These are phyloP conservation scores for Termitomyces sp. DNA, from an alignment of 768 basidiomycete genomes.

Conservation along the genomic window DNA sequence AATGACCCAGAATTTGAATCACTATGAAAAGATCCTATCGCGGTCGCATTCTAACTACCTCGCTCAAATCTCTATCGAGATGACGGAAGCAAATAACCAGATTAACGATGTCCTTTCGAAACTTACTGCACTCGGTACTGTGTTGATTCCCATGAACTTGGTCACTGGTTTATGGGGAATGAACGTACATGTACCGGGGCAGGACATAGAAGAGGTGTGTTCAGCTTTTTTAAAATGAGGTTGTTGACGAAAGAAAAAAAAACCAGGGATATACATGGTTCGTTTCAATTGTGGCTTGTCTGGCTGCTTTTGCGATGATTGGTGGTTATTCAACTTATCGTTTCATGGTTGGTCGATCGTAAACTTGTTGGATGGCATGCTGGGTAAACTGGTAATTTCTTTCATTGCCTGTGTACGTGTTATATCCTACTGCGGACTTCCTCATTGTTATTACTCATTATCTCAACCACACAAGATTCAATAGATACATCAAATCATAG, in stretches of 20 bases:
- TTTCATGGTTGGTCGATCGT: constrained; percentile 52
- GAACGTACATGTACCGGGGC: constrained; percentile 96
- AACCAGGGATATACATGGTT: constrained; percentile 73
- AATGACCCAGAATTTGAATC: constrained; percentile 99
- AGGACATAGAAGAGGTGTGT: constrained; percentile 42
- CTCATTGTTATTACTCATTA: background rate
- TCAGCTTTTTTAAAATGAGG: background rate
- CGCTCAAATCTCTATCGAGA: constrained; percentile 99
- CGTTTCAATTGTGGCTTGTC: constrained; percentile 71
- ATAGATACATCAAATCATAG: background rate
- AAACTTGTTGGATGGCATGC: background rate
- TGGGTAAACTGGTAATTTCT: background rate
- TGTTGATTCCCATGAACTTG: constrained; percentile 95
- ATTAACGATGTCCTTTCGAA: constrained; percentile 99
- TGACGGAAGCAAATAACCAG: constrained; percentile 99
- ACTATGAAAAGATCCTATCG: constrained; percentile 99
- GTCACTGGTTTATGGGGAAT: constrained; percentile 98
- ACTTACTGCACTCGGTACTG: constrained; percentile 94
- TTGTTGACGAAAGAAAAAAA: constrained; percentile 14
- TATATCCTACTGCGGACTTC: background rate
- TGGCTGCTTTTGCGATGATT: constrained; percentile 76
- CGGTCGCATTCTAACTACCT: constrained; percentile 99
- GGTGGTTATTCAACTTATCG: constrained; percentile 78
- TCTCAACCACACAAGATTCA: background rate
- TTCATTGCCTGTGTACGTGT: background rate